Evolutionary conservation across 345 rosid genomes (phyloP), one percentile per base, ranked within the genome.

Genomic region (Eucalyptus rudis): DNA sequence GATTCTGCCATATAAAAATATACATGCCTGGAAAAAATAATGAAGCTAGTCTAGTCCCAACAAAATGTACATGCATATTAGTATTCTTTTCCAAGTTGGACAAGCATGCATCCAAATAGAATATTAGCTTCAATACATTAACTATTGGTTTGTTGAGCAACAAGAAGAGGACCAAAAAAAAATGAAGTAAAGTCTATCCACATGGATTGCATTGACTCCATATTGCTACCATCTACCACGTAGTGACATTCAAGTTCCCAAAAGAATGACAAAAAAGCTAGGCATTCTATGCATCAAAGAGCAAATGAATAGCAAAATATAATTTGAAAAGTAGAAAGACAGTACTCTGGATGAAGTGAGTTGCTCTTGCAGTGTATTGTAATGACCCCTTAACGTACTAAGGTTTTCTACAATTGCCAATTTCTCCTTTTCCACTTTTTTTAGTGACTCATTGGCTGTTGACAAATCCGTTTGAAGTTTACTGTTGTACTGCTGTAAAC

Each of bases 341-440:
- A 91, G 92, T 92, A 98, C 99, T 90, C 97, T 93, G 89, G 96
- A 96, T 36, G 90, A 89, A 62, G 93, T 91, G 68, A 98, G 90
- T 80, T 98, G 99, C 80, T 97, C 97, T 91, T 98, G 99, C 90
- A 98, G 80, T 62, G 97, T 94, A 88, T 89, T 97, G 87, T 93
- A 94, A 92, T 96, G 99, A 89, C 97, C 97, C 90, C 99, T 94
- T 90, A 97, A 89, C 59, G 95, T 92, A 91, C 97, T 94, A 43
- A 96, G 99, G 86, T 94, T 98, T 94, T 96, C 97, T 66, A 98
- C 91, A 86, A 97, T 94, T 47, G 96, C 94, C 52, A 93, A 86
- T 90, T 98, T 98, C 91, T 98, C 99, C 84, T 93, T 95, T 88
- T 97, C 98, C 54, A 96, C 94, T 59, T 95, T 95, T 88, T 91